Evolutionary conservation across 163 green algal genomes (phyloP).

Genomic region (Scenedesmus sp.): DNA sequence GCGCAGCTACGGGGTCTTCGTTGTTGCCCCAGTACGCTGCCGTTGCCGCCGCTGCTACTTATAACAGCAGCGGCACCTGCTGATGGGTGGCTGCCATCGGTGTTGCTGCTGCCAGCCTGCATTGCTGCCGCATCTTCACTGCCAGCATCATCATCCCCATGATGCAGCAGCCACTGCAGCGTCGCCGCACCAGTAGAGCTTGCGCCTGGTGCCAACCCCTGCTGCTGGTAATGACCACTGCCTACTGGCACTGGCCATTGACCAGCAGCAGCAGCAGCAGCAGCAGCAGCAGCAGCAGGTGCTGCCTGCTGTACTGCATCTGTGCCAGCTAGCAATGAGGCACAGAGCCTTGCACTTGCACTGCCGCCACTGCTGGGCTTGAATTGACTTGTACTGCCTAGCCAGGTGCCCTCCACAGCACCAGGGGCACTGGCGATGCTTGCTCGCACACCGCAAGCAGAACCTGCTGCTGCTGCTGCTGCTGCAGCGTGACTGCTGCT

Average conservation of each 20-base stretch:
- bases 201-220: background rate
- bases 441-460: background rate
- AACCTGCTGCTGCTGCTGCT: background rate
- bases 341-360: background rate
- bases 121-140: background rate
- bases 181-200: background rate
- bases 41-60: background rate
- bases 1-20: background rate
- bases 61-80: background rate
- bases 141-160: background rate
- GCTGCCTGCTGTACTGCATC: background rate
- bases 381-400: background rate
- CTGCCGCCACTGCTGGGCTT: background rate
- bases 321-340: background rate
- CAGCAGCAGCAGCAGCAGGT: background rate
- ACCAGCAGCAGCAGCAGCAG: background rate
- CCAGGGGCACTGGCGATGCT: background rate
- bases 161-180: constrained; percentile 10
- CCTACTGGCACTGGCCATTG: background rate
- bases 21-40: background rate
- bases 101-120: background rate
- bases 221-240: background rate
- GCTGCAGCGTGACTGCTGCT: background rate
- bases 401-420: background rate
- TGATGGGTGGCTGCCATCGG: background rate